These are phyloP conservation scores for Betula pendula DNA, from an alignment of 306 rosid genomes.

Conservation along the genomic window DNA sequence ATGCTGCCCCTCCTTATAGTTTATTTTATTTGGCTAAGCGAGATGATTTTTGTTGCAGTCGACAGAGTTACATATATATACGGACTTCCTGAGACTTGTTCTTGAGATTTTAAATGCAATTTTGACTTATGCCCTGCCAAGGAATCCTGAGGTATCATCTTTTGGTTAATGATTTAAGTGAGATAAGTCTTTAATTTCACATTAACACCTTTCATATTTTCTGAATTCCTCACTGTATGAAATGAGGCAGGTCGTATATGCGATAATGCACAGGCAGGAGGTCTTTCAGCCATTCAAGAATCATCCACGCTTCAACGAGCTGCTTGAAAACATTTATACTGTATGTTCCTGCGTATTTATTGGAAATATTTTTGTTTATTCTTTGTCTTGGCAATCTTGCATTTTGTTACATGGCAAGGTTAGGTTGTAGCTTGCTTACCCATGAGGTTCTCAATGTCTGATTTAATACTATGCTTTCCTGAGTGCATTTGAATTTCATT, in stretches of 20 bases:
- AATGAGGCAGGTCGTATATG: slow-evolving; percentile 80
- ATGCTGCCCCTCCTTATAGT: neutral
- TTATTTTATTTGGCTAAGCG: slow-evolving; percentile 31
- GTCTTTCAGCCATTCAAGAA: slow-evolving; percentile 93
- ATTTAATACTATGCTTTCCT: slow-evolving; percentile 2
- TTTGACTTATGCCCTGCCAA: slow-evolving; percentile 91
- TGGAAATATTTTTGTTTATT: neutral
- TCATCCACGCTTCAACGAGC: slow-evolving; percentile 94
- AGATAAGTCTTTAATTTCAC: neutral
- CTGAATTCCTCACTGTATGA: slow-evolving; percentile 11
- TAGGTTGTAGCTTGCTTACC: slow-evolving; percentile 6
- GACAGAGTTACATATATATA: slow-evolving; percentile 89
- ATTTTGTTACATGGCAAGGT: slow-evolving; percentile 18
- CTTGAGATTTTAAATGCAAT: slow-evolving; percentile 97
- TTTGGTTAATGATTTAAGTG: slow-evolving; percentile 2
- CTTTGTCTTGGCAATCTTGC: slow-evolving; percentile 18
- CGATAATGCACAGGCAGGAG: slow-evolving; percentile 97
- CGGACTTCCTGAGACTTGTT: slow-evolving; percentile 97
- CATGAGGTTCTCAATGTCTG: neutral
- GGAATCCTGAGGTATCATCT: slow-evolving; percentile 90
- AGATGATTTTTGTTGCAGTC: slow-evolving; percentile 59
- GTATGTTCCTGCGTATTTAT: slow-evolving; percentile 45
- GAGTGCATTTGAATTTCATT: slow-evolving; percentile 14
- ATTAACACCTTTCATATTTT: slow-evolving; percentile 4
- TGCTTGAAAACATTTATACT: slow-evolving; percentile 86